Conservation (phyloP, 495 filamentous ascomycete species). For the Hypoxylon subgilvum region DNA sequence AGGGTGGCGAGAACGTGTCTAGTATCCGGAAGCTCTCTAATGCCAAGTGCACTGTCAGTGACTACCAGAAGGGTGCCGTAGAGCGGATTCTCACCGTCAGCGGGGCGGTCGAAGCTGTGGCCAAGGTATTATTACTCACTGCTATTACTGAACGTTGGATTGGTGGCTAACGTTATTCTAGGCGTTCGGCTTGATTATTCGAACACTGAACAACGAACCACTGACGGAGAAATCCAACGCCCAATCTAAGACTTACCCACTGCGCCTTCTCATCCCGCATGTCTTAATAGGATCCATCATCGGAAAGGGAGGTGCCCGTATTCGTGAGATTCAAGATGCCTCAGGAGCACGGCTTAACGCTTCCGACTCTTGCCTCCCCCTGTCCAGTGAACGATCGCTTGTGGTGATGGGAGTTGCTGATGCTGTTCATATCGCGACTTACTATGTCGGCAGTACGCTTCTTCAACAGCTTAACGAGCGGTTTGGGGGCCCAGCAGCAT, state of each 20-base stretch:
- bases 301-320: slow-evolving; percentile 90
- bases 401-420: slow-evolving; percentile 90
- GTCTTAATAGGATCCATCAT: slow-evolving; percentile 99
- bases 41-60: slow-evolving; percentile 97
- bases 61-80: slow-evolving; percentile 94
- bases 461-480: slow-evolving; percentile 95
- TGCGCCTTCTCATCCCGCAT: slow-evolving; percentile 93
- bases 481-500: slow-evolving; percentile 93
- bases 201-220: slow-evolving; percentile 95
- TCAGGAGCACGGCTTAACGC: slow-evolving; percentile 96
- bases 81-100: slow-evolving; percentile 97
- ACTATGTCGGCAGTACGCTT: slow-evolving; percentile 95
- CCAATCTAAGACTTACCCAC: slow-evolving; percentile 95
- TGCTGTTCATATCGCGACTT: slow-evolving; percentile 97
- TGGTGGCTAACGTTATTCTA: slow-evolving; percentile 45
- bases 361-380: slow-evolving; percentile 88
- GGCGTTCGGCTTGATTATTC: slow-evolving; percentile 98
- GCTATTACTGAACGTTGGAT: slow-evolving; percentile 6
- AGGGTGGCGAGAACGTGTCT: slow-evolving; percentile 97
- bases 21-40: slow-evolving; percentile 88
- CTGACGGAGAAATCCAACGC: slow-evolving; percentile 82
- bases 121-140: slow-evolving; percentile 71
- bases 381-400: slow-evolving; percentile 95
- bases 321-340: slow-evolving; percentile 97
- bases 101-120: slow-evolving; percentile 91